A percentile compares a stretch with the other conserved stretches of the same genome.
phyloP scores from a whole-genome alignment of 257 asterid genomes.

The Fraxinus quadrangulata region DNA sequence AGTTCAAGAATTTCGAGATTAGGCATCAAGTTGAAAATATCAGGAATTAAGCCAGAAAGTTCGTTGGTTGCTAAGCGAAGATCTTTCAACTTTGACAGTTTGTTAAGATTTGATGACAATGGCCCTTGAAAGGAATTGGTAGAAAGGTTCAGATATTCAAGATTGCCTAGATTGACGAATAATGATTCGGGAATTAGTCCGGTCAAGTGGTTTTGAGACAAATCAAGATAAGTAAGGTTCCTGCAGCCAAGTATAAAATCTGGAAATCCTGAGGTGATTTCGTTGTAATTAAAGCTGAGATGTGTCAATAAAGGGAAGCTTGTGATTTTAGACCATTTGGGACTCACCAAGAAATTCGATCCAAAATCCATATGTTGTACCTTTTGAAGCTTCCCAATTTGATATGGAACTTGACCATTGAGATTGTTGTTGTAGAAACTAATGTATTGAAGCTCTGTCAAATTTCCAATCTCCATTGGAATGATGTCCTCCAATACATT shows the following conservation, averaged over 20 bases:
- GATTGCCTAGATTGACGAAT: constrained; percentile 47
- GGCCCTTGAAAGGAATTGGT: constrained; percentile 54
- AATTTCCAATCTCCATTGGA: constrained; percentile 64
- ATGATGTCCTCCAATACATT: constrained; percentile 42
- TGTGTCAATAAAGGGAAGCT: constrained; percentile 52
- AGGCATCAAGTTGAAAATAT: constrained; percentile 38
- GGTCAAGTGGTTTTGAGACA: constrained; percentile 51
- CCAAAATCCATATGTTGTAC: constrained; percentile 64
- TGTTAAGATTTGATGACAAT: constrained; percentile 46
- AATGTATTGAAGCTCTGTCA: constrained; percentile 49
- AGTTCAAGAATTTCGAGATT: constrained; percentile 46
- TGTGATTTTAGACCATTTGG: constrained; percentile 63
- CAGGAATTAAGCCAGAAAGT: constrained; percentile 56
- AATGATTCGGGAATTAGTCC: constrained; percentile 62
- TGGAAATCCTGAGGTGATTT: constrained; percentile 55
- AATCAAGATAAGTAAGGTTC: constrained; percentile 64
- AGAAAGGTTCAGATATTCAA: constrained; percentile 54
- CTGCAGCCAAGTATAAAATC: constrained; percentile 51
- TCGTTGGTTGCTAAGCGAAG: constrained; percentile 45
- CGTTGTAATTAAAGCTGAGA: constrained; percentile 51
- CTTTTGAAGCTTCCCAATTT: constrained; percentile 62
- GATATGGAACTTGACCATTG: constrained; percentile 55
- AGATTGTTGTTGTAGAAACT: constrained; percentile 59
- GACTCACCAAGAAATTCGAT: constrained; percentile 49
- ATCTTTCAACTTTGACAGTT: constrained; percentile 47